Evolutionary conservation across 352 stramenopile species (phyloP).

Genomic region (Phytophthora hybrid): DNA sequence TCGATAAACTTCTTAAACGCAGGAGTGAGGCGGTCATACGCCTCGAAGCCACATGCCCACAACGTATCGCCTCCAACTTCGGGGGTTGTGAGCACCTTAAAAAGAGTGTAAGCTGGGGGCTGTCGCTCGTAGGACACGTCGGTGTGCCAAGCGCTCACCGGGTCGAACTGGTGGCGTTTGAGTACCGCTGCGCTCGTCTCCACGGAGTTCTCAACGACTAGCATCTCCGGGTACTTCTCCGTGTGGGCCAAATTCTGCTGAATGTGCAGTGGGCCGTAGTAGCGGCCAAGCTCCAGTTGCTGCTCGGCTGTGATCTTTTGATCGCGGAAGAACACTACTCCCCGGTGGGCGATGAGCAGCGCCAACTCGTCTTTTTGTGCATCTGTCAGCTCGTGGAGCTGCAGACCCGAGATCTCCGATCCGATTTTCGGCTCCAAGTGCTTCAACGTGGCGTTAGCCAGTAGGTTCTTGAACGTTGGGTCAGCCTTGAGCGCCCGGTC

Average conservation of each 20-base stretch:
- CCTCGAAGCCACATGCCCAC: slow-evolving; percentile 48
- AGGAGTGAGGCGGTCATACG: slow-evolving; percentile 48
- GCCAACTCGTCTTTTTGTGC: slow-evolving; percentile 6
- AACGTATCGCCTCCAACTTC: slow-evolving; percentile 47
- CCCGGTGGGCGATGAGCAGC: slow-evolving; percentile 8
- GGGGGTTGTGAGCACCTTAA: slow-evolving; percentile 35
- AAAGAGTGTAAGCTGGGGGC: slow-evolving; percentile 24
- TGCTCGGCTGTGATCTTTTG: slow-evolving; percentile 15
- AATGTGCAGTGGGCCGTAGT: slow-evolving; percentile 16
- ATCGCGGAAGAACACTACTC: slow-evolving; percentile 8
- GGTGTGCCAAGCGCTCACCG: slow-evolving; percentile 39
- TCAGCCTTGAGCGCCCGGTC: slow-evolving; percentile 14
- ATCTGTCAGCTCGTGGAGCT: background rate
- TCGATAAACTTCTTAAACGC: slow-evolving; percentile 47
- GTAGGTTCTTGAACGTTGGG: slow-evolving; percentile 12
- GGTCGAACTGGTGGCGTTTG: slow-evolving; percentile 27
- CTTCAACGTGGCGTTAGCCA: background rate
- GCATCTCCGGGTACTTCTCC: slow-evolving; percentile 3
- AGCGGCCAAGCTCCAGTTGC: background rate
- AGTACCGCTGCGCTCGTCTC: slow-evolving; percentile 8
- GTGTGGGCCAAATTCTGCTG: slow-evolving; percentile 16
- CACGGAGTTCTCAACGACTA: slow-evolving; percentile 12
- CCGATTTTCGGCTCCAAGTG: slow-evolving; percentile 16
- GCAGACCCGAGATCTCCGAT: slow-evolving; percentile 12
- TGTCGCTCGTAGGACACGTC: slow-evolving; percentile 44